Conservation (phyloP, 805 yeast genomes). For the Geotrichum ghanense region DNA sequence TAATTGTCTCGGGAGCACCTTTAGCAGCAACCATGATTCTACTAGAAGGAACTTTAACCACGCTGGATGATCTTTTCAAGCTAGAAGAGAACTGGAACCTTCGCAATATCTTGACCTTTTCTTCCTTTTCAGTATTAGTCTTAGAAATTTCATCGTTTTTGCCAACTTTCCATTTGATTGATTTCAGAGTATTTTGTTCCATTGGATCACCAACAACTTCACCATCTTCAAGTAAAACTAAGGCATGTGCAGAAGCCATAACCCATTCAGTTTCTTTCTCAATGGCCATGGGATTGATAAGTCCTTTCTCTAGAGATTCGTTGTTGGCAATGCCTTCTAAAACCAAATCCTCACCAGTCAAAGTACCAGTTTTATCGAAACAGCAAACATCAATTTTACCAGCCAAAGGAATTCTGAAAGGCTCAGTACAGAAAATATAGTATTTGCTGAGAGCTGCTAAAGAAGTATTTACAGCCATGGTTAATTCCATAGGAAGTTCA, state of each 20-base stretch:
- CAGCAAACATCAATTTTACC: slow-evolving; percentile 98
- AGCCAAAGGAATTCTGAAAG: slow-evolving; percentile 94
- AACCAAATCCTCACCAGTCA: slow-evolving; percentile 91
- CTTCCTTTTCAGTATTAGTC: slow-evolving; percentile 23
- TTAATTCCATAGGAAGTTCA: slow-evolving; percentile 96
- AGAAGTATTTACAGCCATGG: slow-evolving; percentile 94
- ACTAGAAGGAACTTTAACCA: slow-evolving; percentile 45
- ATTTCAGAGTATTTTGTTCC: slow-evolving; percentile 92
- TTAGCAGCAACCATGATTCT: slow-evolving; percentile 72
- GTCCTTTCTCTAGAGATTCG: slow-evolving; percentile 36
- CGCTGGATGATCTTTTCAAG: slow-evolving; percentile 85
- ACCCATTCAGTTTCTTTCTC: slow-evolving; percentile 60
- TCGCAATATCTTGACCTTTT: slow-evolving; percentile 64
- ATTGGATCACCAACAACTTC: slow-evolving; percentile 98
- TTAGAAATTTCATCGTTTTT: slow-evolving; percentile 60
- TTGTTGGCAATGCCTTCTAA: slow-evolving; percentile 95
- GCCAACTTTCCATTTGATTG: slow-evolving; percentile 76
- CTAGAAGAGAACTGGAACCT: slow-evolving; percentile 97
- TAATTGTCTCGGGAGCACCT: slow-evolving; percentile 97
- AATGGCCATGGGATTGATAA: slow-evolving; percentile 47
- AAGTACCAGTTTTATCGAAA: slow-evolving; percentile 96
- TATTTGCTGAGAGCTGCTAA: slow-evolving; percentile 77
- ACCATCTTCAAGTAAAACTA: slow-evolving; percentile 89
- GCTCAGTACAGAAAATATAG: slow-evolving; percentile 94
- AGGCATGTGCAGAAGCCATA: slow-evolving; percentile 92